Base-by-base conservation (phyloP, 1,284 basidiomycete genomes). In the Ustilago nuda region DNA sequence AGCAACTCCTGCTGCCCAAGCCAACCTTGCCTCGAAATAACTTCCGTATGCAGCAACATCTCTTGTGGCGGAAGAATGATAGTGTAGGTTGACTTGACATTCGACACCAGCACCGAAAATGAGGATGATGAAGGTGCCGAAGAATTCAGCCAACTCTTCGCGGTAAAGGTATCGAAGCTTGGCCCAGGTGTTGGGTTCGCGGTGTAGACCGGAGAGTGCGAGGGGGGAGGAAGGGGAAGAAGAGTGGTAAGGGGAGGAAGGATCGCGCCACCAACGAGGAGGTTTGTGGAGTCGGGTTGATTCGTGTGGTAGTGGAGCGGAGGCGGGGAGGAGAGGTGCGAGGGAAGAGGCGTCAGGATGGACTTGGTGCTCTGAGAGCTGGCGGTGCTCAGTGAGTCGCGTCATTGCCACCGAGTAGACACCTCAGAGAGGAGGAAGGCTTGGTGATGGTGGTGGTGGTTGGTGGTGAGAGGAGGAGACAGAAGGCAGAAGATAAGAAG, bases 61-160 rank as follows among this genome's bases (percentile, higher is more conserved):
- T 36, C 71, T 60, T 0, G 53, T 64, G 6, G 12, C 9, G 1
- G 66, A 56, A 23, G 46, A 48, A 8, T 53, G 43, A 53, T 74
- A 79, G 66, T 82, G 80, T 17, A 84, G 61, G 17, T 78, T 71
- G 35, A 81, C 81, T 60, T 82, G 78, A 52, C 81, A 82, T 63
- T 84, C 81, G 1, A 83, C 81, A 35, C 81, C 80, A 2, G 78
- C 78, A 17, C 82, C 82, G 39, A 84, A 83, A 52, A 84, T 52
- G 48, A 84, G 68, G 68, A 82, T 81, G 19, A 76, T 63, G n/a
- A 81, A 74, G 5, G 80, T 70, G 13, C 81, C 81, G 13, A 71
- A 74, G 66, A 80, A 76, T 46, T 82, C 79, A 51, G 79, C 77
- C 11, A 81, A 55, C 45, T 80, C 78, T 58, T 81, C 79, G 17